Base-by-base conservation (phyloP, 2,329 filamentous ascomycete species). In the Colletotrichum coccodes region DNA sequence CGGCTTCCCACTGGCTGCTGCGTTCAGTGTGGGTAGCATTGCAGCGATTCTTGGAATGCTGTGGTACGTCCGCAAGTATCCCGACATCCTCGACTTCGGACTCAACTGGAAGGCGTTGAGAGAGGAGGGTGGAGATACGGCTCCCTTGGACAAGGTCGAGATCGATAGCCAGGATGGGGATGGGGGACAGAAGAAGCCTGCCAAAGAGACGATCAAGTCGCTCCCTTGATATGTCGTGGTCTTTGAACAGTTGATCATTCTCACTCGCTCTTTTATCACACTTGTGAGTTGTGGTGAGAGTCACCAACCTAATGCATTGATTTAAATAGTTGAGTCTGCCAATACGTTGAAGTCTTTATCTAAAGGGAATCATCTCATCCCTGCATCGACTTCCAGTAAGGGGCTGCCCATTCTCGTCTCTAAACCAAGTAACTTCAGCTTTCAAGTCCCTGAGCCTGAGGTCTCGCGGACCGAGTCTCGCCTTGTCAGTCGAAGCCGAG, bases 1-100 rank as follows among this genome's bases (percentile, higher is more conserved):
- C 6, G 79, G 79, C 2, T 81, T 81, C 49, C 79, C 79, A 1
- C 64, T 80, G 1, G 73, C 76, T 0, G 78, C 76, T 0, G 77
- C 77, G 0, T 79, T 81, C 12, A 73, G 71, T 0, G 79, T 75
- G 1, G 72, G 71, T 0, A 76, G 76, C 8, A 77, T 80, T 3
- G 23, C 74, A 3, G 70, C 75, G 1, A 78, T 79, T n/a, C 72
- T 80, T 2, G 73, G 73, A 0, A 70, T 80, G 47, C 36, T 77
- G 1, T 77, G 73, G 71, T 80, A 77, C 70, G 70, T 73, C 1
- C 52, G 59, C 21, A 53, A 54, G 32, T 63, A 76, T 34, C 72
- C 72, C 9, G 70, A 72, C 6, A 70, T 75, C 9, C 60, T 59
- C 0, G 64, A 71, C 36, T 50, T 63, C 21, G 71, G 64, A 0